phyloP scores from a whole-genome alignment of 768 basidiomycete genomes.

The Pisolithus tinctorius region DNA sequence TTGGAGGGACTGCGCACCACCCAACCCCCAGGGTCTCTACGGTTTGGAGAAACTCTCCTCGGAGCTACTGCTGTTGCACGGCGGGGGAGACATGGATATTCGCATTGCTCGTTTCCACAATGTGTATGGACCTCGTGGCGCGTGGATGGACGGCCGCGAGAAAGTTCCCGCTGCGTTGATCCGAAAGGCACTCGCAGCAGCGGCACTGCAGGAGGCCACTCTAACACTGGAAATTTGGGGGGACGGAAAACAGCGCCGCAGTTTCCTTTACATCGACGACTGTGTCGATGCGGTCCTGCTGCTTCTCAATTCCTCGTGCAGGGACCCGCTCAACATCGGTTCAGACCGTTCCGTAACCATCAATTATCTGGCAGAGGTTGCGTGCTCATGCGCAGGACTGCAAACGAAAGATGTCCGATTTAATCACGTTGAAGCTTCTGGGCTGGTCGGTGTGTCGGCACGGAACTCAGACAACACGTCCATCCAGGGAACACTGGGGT shows the following conservation, averaged over 20 bases:
- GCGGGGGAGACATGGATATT: conserved; percentile 27
- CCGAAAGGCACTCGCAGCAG: conserved; percentile 40
- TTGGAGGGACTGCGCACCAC: conserved; percentile 28
- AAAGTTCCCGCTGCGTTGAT: conserved; percentile 53
- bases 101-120: conserved; percentile 54
- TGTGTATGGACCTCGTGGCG: conserved; percentile 47
- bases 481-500: conserved; percentile 27
- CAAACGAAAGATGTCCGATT: conserved; percentile 23
- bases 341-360: conserved; percentile 41
- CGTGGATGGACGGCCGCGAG: conserved; percentile 50
- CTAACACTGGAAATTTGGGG: conserved; percentile 50
- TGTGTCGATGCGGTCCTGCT: conserved; percentile 43
- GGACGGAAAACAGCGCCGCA: conserved; percentile 44
- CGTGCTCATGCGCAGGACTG: conserved; percentile 29
- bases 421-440: conserved; percentile 15
- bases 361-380: conserved; percentile 34
- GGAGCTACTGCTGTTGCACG: conserved; percentile 38
- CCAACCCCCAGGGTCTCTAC: conserved; percentile 48
- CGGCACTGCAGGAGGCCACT: not conserved
- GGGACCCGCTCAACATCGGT: conserved; percentile 42
- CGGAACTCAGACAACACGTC: conserved; percentile 47
- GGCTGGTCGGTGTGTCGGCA: conserved; percentile 41
- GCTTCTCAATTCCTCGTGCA: conserved; percentile 34
- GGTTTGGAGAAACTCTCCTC: conserved; percentile 51
- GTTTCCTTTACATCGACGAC: conserved; percentile 51